Conservation (phyloP, 257 asterid genomes). For the Solanum tarapatanum region DNA sequence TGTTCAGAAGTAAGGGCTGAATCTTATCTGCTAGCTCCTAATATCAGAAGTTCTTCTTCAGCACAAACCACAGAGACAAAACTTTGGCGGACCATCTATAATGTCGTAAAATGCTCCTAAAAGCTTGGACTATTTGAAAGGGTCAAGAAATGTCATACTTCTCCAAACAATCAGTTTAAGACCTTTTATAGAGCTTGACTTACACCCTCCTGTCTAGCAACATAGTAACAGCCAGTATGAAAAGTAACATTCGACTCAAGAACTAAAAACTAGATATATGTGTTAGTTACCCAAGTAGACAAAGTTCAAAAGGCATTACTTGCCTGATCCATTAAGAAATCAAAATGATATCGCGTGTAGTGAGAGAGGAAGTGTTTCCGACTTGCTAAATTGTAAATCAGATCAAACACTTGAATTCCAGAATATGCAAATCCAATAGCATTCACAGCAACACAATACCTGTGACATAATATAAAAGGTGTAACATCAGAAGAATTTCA, state of each 20-base stretch:
- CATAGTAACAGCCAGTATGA: background rate
- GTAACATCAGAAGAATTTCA: background rate
- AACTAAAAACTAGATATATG: background rate
- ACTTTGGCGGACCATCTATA: background rate
- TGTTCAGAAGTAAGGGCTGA: background rate
- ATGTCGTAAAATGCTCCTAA: background rate
- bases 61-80: background rate
- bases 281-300: background rate
- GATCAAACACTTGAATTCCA: slow-evolving; percentile 47
- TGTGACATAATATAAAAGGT: slow-evolving; percentile 10
- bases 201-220: background rate
- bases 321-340: slow-evolving; percentile 80
- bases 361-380: slow-evolving; percentile 46
- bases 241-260: background rate
- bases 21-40: background rate
- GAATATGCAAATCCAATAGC: slow-evolving; percentile 69
- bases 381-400: slow-evolving; percentile 46
- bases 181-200: background rate
- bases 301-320: slow-evolving; percentile 8
- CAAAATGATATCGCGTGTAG: slow-evolving; percentile 44
- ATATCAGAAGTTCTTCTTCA: background rate
- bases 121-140: background rate
- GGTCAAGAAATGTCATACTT: background rate
- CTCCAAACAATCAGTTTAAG: background rate
- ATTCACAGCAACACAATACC: slow-evolving; percentile 61